Evolutionary conservation across 192 early-diverging fungal species (phyloP).

Genomic region (Linnemannia schmuckeri): DNA sequence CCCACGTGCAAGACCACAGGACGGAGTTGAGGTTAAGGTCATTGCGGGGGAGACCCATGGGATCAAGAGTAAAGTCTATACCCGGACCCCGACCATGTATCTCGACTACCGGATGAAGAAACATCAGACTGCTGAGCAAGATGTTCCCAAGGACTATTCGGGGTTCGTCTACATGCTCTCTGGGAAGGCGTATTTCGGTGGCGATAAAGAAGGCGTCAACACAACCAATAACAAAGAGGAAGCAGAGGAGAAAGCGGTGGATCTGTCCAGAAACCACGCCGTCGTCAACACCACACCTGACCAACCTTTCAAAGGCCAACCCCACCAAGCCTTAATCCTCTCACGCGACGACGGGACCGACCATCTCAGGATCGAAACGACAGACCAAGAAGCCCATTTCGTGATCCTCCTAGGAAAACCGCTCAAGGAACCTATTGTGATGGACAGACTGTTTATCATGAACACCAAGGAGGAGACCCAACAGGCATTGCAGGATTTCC

Average conservation of each 20-base stretch:
- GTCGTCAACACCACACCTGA: constrained; percentile 37
- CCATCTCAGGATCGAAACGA: constrained; percentile 18
- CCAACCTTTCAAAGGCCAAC: constrained; percentile 53
- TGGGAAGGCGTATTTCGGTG: constrained; percentile 67
- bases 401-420: constrained; percentile 27
- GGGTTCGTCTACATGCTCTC: constrained; percentile 75
- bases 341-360: constrained; percentile 9
- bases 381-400: constrained; percentile 38
- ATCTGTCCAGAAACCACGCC: constrained; percentile 33
- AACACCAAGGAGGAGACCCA: constrained; percentile 63
- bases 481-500: constrained; percentile 69
- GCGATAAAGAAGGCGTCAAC: constrained; percentile 36
- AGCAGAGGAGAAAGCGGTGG: constrained; percentile 34
- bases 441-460: constrained; percentile 78
- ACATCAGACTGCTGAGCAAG: constrained; percentile 66
- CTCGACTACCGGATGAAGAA: constrained; percentile 79
- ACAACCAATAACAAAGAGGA: constrained; percentile 60
- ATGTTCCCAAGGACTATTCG: constrained; percentile 66
- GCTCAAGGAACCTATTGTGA: constrained; percentile 70
- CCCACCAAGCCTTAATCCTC: constrained; percentile 46
- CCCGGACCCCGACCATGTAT: constrained; percentile 85
- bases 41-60: constrained; percentile 89
- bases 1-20: constrained; percentile 66
- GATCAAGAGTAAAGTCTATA: constrained; percentile 75
- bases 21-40: constrained; percentile 78